Conservation (phyloP, 1,139 yeast species). For the Pneumocystis carinii region DNA sequence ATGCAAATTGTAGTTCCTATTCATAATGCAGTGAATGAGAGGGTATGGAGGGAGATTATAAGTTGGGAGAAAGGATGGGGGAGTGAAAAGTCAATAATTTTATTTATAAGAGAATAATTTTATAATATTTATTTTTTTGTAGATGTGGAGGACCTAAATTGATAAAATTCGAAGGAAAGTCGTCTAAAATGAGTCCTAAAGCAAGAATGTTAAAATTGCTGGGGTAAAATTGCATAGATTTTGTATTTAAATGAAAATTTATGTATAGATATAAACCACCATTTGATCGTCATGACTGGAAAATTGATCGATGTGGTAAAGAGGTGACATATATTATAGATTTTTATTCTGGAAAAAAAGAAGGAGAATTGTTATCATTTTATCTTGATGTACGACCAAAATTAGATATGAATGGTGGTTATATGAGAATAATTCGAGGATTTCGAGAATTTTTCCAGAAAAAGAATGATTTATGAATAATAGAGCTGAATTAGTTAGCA, state of each 20-base stretch:
- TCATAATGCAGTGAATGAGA: conserved; percentile 84
- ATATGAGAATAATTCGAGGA: conserved; percentile 32
- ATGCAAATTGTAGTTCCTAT: conserved; percentile 88
- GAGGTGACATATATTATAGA: conserved; percentile 84
- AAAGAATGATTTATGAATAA: not conserved
- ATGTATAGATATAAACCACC: conserved; percentile 52
- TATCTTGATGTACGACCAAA: conserved; percentile 87
- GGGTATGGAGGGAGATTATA: conserved; percentile 76
- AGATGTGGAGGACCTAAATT: conserved; percentile 75
- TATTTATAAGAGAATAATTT: too few species aligned
- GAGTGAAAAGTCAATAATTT: conserved; percentile 27
- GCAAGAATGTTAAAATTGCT: conserved; percentile 58
- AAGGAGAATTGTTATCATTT: conserved; percentile 43
- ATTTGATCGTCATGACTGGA: conserved; percentile 95
- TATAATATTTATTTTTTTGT: not conserved
- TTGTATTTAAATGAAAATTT: conserved; percentile 16
- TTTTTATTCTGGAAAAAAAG: conserved; percentile 57
- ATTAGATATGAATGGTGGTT: conserved; percentile 66
- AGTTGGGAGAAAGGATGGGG: conserved; percentile 63
- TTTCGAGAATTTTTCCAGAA: conserved; percentile 42
- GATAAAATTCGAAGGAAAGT: conserved; percentile 79
- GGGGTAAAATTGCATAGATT: conserved; percentile 11
- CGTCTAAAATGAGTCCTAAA: conserved; percentile 69
- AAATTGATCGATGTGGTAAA: conserved; percentile 71
- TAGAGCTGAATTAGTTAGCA: not conserved